phyloP scores from a whole-genome alignment of 805 yeast genomes.

The Lipomyces yamadae region DNA sequence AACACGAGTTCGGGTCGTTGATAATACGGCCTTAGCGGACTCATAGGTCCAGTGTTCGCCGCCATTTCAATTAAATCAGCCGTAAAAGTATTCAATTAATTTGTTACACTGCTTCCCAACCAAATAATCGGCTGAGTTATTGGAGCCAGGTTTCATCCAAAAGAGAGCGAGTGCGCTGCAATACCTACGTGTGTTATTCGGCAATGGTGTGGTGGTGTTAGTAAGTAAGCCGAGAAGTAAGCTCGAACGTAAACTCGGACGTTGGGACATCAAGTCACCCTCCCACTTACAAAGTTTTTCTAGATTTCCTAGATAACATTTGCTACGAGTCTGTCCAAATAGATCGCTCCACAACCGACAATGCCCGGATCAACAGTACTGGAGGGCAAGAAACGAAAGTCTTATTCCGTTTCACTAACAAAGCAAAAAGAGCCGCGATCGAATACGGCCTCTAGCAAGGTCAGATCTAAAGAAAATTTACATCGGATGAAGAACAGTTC shows the following conservation, averaged over 20 bases:
- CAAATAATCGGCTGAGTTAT: neutral
- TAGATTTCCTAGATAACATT: no score
- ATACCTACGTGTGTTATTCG: no score
- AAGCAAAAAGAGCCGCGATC: neutral
- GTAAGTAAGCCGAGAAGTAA: no score
- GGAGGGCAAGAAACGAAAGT: constrained; percentile 18
- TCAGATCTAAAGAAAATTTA: neutral
- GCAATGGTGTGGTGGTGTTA: neutral
- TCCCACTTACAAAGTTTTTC: neutral
- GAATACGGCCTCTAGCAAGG: neutral
- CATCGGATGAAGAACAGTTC: neutral
- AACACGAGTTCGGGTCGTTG: constrained; percentile 35
- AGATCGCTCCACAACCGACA: neutral
- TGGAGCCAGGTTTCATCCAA: neutral
- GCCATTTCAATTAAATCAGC: neutral
- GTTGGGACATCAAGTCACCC: neutral
- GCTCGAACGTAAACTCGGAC: no score
- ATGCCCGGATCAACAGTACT: neutral
- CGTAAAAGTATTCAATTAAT: neutral
- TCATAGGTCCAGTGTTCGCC: neutral
- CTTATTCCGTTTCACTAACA: constrained; percentile 1
- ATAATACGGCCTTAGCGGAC: constrained; percentile 32
- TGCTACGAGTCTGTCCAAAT: neutral
- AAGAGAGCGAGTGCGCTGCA: neutral
- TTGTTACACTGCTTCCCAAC: neutral